phyloP scores from a whole-genome alignment of 805 yeast species.

The Candida ovalis region DNA sequence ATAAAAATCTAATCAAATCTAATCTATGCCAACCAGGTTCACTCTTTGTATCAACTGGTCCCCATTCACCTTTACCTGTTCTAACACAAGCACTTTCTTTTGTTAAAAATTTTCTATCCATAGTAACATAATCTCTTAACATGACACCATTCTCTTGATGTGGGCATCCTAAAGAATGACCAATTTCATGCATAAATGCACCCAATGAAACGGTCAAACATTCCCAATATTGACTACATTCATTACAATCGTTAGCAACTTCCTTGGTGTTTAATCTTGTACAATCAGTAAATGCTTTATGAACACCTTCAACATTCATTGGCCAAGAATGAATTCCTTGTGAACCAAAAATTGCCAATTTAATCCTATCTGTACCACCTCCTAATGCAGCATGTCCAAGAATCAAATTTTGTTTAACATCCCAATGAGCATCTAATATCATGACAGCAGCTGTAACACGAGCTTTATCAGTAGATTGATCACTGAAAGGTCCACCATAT shows the following conservation, averaged over 20 bases:
- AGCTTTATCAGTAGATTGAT: slow-evolving; percentile 29
- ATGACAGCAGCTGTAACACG: slow-evolving; percentile 82
- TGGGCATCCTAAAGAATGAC: slow-evolving; percentile 87
- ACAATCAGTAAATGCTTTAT: slow-evolving; percentile 67
- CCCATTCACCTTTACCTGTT: slow-evolving; percentile 45
- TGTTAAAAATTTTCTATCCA: slow-evolving; percentile 79
- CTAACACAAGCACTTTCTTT: slow-evolving; percentile 57
- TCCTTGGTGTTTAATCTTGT: slow-evolving; percentile 57
- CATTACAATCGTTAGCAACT: slow-evolving; percentile 87
- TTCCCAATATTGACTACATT: slow-evolving; percentile 89
- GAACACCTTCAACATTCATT: slow-evolving; percentile 65
- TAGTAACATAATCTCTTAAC: slow-evolving; percentile 78
- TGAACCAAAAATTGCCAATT: slow-evolving; percentile 88
- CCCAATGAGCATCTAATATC: slow-evolving; percentile 84
- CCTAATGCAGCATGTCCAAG: slow-evolving; percentile 93
- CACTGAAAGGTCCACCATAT: slow-evolving; percentile 52
- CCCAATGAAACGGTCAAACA: slow-evolving; percentile 82
- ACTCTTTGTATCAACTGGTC: slow-evolving; percentile 50
- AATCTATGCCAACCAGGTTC: slow-evolving; percentile 87
- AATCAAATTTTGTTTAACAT: slow-evolving; percentile 51
- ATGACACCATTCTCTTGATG: slow-evolving; percentile 89
- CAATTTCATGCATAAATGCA: slow-evolving; percentile 94
- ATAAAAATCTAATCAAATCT: slow-evolving; percentile 71
- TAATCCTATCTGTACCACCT: slow-evolving; percentile 69
- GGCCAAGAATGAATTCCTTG: slow-evolving; percentile 95